A percentile compares a stretch with the other conserved stretches of the same genome.
Conservation (phyloP, 2,329 filamentous ascomycete genomes). For the Parafenestella ontariensis region DNA sequence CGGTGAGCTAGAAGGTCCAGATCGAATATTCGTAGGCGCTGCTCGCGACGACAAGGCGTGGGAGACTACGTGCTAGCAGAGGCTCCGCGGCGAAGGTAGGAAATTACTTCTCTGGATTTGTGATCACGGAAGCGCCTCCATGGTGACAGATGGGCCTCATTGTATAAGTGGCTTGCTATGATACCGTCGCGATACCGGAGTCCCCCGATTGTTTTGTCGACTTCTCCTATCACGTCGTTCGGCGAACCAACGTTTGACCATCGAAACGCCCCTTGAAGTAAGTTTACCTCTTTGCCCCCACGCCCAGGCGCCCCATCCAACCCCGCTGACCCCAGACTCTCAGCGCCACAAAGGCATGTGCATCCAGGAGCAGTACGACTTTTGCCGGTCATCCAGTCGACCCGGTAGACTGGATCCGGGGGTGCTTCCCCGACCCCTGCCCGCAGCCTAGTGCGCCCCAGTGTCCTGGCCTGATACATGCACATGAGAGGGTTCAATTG, state of each 20-base stretch:
- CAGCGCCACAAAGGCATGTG: slow-evolving; percentile 12
- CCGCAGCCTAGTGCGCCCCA: slow-evolving; percentile 15
- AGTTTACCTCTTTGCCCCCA: slow-evolving; percentile 21
- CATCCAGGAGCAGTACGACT: slow-evolving; percentile 18
- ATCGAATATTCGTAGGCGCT: not conserved
- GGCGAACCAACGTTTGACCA: slow-evolving; percentile 2
- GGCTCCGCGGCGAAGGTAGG: not conserved
- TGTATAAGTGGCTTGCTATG: slow-evolving; percentile 9
- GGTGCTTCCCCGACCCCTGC: slow-evolving; percentile 29
- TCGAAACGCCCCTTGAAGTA: slow-evolving; percentile 13
- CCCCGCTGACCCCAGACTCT: slow-evolving; percentile 22
- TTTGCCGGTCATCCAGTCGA: slow-evolving; percentile 24
- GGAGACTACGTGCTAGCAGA: not conserved
- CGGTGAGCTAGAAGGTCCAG: not conserved
- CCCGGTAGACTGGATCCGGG: slow-evolving; percentile 32
- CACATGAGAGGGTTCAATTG: slow-evolving; percentile 17
- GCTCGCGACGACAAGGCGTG: not conserved
- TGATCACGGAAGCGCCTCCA: slow-evolving; percentile 6
- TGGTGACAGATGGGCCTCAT: slow-evolving; percentile 2
- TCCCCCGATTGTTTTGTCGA: not conserved
- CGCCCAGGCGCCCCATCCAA: slow-evolving; percentile 11
- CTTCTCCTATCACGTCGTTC: slow-evolving; percentile 10
- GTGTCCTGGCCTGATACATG: slow-evolving; percentile 14
- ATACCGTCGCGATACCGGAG: slow-evolving; percentile 5
- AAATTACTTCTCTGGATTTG: too few relatives aligned